Percentiles rank a stretch among this genome's conserved stretches.
These are phyloP conservation scores for Sporothrix pallida DNA, from an alignment of 2,329 filamentous ascomycete species.

Conservation along the genomic window DNA sequence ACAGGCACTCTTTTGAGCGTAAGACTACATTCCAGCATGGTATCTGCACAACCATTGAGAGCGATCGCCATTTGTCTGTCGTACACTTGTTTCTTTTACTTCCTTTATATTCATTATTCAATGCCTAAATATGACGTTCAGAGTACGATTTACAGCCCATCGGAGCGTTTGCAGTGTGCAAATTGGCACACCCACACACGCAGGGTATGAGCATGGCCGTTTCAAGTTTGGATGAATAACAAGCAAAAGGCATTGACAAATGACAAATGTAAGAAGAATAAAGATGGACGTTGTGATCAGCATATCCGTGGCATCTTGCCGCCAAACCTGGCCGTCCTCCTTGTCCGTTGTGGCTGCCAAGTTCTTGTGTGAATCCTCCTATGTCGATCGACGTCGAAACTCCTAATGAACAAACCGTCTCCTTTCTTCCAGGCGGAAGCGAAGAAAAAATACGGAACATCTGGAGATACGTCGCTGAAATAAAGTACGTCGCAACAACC, in stretches of 20 bases:
- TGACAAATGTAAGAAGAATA: background rate
- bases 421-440: background rate
- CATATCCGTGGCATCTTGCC: background rate
- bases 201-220: background rate
- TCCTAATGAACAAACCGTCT: background rate
- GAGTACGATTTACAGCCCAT: no score
- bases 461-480: conserved; percentile 4
- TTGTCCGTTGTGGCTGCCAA: background rate
- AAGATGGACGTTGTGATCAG: background rate
- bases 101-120: no score
- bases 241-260: background rate
- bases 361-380: background rate
- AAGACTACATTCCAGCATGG: conserved; percentile 3
- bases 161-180: background rate
- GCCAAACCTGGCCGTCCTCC: background rate
- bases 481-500: background rate
- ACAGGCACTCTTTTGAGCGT: background rate
- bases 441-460: background rate
- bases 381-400: background rate
- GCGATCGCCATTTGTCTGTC: no score
- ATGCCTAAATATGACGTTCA: no score
- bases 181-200: background rate
- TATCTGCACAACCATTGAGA: no score
- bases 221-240: background rate
- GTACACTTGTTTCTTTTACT: no score